A percentile compares a stretch with the other conserved stretches of the same genome.
phyloP scores from a whole-genome alignment of 2,329 filamentous ascomycete species.

The Stachybotrys chlorohalonatus region DNA sequence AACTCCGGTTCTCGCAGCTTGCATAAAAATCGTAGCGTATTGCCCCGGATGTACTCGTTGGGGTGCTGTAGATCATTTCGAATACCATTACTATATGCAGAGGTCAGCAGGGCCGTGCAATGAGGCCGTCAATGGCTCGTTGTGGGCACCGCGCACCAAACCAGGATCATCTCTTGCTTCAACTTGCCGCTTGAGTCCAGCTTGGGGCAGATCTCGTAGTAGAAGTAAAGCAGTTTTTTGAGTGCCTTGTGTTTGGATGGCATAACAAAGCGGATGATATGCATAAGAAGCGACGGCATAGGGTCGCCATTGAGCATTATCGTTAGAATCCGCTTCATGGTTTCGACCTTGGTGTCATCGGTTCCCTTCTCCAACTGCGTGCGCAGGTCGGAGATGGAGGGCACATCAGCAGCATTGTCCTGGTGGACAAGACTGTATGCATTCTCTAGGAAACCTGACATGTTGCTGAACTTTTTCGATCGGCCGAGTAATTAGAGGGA shows the following conservation, averaged over 20 bases:
- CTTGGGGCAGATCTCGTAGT: conserved; percentile 98
- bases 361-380: conserved; percentile 89
- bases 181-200: conserved; percentile 85
- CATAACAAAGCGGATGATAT: conserved; percentile 99
- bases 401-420: conserved; percentile 93
- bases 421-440: conserved; percentile 95
- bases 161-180: conserved; percentile 99
- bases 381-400: conserved; percentile 82
- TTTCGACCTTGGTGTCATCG: conserved; percentile 87
- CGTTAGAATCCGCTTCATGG: conserved; percentile 91
- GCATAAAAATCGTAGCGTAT: conserved; percentile 94
- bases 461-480: conserved; percentile 39
- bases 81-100: conserved; percentile 75
- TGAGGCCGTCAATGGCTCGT: not conserved
- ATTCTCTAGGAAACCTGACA: conserved; percentile 91
- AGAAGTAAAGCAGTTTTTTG: conserved; percentile 98
- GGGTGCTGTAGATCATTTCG: conserved; percentile 94
- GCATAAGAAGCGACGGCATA: conserved; percentile 93
- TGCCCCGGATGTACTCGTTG: conserved; percentile 97
- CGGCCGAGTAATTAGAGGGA: conserved; percentile 8
- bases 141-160: conserved; percentile 56
- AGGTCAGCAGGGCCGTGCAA: conserved; percentile 7
- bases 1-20: conserved; percentile 94
- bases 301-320: conserved; percentile 98
- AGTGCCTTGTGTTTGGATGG: conserved; percentile 91